A percentile compares a stretch with the other conserved stretches of the same genome.
phyloP scores from a whole-genome alignment of 345 rosid genomes.

The Aegle marmelos region DNA sequence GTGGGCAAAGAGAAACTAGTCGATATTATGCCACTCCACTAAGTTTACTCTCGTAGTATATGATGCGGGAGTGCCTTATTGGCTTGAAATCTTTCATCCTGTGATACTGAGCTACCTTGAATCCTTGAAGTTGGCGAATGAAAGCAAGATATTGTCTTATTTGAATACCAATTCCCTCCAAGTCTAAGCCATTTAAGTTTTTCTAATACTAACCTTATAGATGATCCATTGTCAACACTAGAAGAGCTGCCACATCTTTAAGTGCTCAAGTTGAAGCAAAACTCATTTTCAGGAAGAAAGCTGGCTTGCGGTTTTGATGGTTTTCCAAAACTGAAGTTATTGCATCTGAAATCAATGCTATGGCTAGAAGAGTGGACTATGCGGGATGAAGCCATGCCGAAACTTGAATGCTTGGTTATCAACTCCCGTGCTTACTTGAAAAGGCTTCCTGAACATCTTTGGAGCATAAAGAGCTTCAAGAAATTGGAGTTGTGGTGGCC shows the following conservation, averaged over 20 bases:
- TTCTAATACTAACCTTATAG: too few species aligned
- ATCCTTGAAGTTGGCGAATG: too few species aligned
- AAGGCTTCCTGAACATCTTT: neutral
- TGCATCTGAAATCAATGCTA: slow-evolving; percentile 6
- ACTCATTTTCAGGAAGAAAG: neutral
- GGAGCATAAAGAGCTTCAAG: neutral
- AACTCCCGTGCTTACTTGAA: slow-evolving; percentile 1
- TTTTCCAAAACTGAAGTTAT: neutral
- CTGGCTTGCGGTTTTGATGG: neutral
- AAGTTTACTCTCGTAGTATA: too few species aligned
- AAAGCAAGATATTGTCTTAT: too few species aligned
- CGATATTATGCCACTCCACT: too few species aligned
- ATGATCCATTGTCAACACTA: neutral
- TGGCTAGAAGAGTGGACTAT: slow-evolving; percentile 9
- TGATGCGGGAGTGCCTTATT: too few species aligned
- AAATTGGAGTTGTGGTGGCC: slow-evolving; percentile 8
- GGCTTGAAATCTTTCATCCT: too few species aligned
- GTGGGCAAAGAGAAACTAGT: too few species aligned
- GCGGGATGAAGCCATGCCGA: neutral
- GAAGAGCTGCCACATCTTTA: neutral
- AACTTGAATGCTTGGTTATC: neutral
- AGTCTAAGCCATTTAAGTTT: too few species aligned
- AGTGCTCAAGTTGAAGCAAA: neutral
- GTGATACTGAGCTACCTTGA: too few species aligned
- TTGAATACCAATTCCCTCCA: too few species aligned